Conservation (phyloP, 2,329 filamentous ascomycete genomes). For the Ceratocystis diversiconidia region DNA sequence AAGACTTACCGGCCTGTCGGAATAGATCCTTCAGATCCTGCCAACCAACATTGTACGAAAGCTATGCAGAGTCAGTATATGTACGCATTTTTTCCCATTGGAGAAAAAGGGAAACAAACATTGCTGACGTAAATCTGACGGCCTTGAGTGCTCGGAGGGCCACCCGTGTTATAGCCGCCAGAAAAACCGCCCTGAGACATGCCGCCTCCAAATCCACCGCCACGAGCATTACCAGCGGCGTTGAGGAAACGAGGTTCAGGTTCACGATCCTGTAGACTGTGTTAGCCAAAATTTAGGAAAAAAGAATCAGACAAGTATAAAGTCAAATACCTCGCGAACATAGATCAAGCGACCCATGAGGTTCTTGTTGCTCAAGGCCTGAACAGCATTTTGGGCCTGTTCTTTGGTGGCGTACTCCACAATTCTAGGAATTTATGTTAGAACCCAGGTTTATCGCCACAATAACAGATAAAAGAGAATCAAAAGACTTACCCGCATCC, state of each 20-base stretch:
- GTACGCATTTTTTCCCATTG: constrained; percentile 19
- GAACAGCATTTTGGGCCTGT: constrained; percentile 94
- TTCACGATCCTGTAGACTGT: constrained; percentile 64
- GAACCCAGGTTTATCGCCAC: not conserved
- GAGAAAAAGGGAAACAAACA: constrained; percentile 50
- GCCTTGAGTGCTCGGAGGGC: constrained; percentile 39
- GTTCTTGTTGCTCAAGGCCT: constrained; percentile 97
- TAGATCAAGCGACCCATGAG: constrained; percentile 97
- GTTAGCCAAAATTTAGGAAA: not conserved
- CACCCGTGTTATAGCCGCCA: constrained; percentile 37
- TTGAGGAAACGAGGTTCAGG: constrained; percentile 92
- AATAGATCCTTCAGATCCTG: constrained; percentile 98
- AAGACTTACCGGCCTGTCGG: constrained; percentile 78
- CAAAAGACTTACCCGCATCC: constrained; percentile 83
- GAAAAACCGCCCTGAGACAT: constrained; percentile 35
- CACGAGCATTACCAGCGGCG: constrained; percentile 36
- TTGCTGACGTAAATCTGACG: constrained; percentile 96
- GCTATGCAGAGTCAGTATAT: constrained; percentile 38
- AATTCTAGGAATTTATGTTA: constrained; percentile 48
- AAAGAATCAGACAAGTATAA: not conserved
- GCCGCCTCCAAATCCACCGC: constrained; percentile 40
- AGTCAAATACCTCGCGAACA: constrained; percentile 69
- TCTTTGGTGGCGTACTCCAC: constrained; percentile 99
- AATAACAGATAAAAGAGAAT: not conserved
- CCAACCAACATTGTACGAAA: constrained; percentile 95